Evolutionary conservation across 2,329 filamentous ascomycete species (phyloP), one percentile per base, ranked within the genome.

Genomic region (Paracorniculantispora psalliotae): DNA sequence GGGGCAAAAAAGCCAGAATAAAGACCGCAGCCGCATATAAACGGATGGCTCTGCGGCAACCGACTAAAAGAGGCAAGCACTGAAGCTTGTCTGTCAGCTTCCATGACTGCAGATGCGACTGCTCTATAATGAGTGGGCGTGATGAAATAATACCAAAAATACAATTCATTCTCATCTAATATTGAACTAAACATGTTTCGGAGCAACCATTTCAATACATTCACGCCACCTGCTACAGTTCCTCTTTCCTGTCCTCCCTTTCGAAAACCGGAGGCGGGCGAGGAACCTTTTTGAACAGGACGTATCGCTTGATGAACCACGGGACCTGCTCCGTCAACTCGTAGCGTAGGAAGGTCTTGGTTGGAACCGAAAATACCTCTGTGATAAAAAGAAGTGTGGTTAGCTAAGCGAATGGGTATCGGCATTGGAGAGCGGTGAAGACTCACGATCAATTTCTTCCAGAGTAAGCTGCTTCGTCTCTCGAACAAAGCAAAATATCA

Each of bases 381-480:
- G 64, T 19, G 35, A 25, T 8, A 49, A 17, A 51, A n/a, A n/a
- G n/a, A n/a, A n/a, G n/a, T n/a, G n/a, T 50, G 4, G 23, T 39
- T 21, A 50, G 25, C 10, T 19, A 12, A n/a, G 26, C 12, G 28
- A 2, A 54, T 44, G 7, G 5, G 7, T 9, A 13, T 35, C 17
- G 19, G 9, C 13, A 33, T 26, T 33, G 2, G 12, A 1, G 10
- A 6, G 4, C 6, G 28, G 26, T 26, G 28, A 15, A 21, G 65
- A 67, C 19, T 68, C 37, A 67, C 66, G 30, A 57, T 69, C 65
- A 1, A 69, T 19, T 26, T 79, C 76, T 62, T 79, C 77, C 1
- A 79, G 69, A 0, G 74, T 77, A n/a, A 75, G 71, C 61, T 77
- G 75, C 67, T 79, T 78, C 1, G 77, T 79, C 66, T 79, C 77